A percentile compares a stretch with the other conserved stretches of the same genome.
Evolutionary conservation across 768 basidiomycete species (phyloP).

Genomic region (Leccinum longicurvipes): DNA sequence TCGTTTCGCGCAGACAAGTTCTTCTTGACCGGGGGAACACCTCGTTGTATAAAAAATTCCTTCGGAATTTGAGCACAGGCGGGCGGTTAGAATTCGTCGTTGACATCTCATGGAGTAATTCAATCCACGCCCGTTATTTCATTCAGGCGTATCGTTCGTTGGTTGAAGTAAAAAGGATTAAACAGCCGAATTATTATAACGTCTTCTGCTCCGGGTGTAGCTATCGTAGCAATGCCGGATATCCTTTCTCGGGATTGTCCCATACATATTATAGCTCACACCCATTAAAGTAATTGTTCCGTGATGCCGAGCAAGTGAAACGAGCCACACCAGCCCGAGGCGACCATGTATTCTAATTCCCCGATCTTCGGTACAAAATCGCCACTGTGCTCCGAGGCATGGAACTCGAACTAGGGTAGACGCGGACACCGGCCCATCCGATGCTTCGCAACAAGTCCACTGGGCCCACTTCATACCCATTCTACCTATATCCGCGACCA

Average conservation of each 20-base stretch:
- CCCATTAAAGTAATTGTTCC: conserved; percentile 5
- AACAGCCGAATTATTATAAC: conserved; percentile 7
- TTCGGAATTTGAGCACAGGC: background rate
- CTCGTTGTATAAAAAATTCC: conserved; percentile 8
- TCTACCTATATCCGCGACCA: conserved; percentile 33
- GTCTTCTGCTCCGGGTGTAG: conserved; percentile 13
- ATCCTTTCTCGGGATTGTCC: conserved; percentile 5
- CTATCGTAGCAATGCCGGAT: conserved; percentile 6
- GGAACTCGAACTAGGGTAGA: conserved; percentile 47
- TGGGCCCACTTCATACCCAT: conserved; percentile 18
- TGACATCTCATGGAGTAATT: conserved; percentile 4
- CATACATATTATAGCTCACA: conserved; percentile 8
- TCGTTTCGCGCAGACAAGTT: background rate
- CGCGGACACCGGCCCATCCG: conserved; percentile 31
- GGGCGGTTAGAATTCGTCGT: background rate
- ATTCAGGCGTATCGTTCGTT: conserved; percentile 2
- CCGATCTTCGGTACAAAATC: conserved; percentile 33
- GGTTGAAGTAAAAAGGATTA: conserved; percentile 12
- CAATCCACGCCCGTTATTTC: background rate
- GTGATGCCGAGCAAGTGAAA: conserved; percentile 18
- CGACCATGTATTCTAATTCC: conserved; percentile 42
- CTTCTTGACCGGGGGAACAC: conserved; percentile 11
- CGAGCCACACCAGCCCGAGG: conserved; percentile 26
- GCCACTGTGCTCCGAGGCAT: conserved; percentile 49
- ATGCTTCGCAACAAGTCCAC: conserved; percentile 26